phyloP scores from a whole-genome alignment of 352 stramenopile genomes.

The Phytophthora megakarya region DNA sequence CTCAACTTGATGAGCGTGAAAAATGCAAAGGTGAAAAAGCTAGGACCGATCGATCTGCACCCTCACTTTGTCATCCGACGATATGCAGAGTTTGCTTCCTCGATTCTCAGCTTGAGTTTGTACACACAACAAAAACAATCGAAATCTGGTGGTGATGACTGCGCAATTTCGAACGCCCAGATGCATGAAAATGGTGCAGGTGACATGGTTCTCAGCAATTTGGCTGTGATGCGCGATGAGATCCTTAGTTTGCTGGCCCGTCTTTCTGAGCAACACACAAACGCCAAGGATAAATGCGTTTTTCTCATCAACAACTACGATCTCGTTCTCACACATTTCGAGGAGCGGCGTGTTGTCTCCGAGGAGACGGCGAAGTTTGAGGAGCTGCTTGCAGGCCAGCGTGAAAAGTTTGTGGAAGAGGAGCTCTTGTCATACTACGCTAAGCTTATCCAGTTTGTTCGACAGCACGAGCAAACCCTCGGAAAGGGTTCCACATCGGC shows the following conservation, averaged over 20 bases:
- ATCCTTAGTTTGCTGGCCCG: slow-evolving; percentile 80
- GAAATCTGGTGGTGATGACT: slow-evolving; percentile 32
- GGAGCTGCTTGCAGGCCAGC: slow-evolving; percentile 91
- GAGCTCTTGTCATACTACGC: slow-evolving; percentile 93
- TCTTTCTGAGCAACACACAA: slow-evolving; percentile 91
- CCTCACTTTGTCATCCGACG: slow-evolving; percentile 96
- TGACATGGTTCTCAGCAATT: slow-evolving; percentile 95
- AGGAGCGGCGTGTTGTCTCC: slow-evolving; percentile 92
- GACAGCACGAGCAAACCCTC: slow-evolving; percentile 91
- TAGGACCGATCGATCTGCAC: slow-evolving; percentile 95
- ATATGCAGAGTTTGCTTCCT: slow-evolving; percentile 98
- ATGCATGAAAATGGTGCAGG: slow-evolving; percentile 84
- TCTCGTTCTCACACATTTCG: slow-evolving; percentile 94
- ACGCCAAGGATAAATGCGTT: slow-evolving; percentile 94
- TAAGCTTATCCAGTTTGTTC: slow-evolving; percentile 98
- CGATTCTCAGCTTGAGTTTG: slow-evolving; percentile 92
- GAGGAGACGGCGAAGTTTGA: slow-evolving; percentile 96
- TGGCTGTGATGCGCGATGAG: slow-evolving; percentile 84
- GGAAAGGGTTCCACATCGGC: slow-evolving; percentile 25
- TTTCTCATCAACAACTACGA: slow-evolving; percentile 99
- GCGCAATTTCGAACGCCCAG: slow-evolving; percentile 60
- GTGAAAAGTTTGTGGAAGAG: slow-evolving; percentile 98
- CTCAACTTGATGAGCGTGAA: slow-evolving; percentile 93
- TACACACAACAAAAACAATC: slow-evolving; percentile 56
- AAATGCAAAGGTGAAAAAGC: slow-evolving; percentile 86